Percentiles rank a stretch among this genome's conserved stretches.
phyloP scores from a whole-genome alignment of 2,329 filamentous ascomycete species.

The Exophiala phaeomuriformis region DNA sequence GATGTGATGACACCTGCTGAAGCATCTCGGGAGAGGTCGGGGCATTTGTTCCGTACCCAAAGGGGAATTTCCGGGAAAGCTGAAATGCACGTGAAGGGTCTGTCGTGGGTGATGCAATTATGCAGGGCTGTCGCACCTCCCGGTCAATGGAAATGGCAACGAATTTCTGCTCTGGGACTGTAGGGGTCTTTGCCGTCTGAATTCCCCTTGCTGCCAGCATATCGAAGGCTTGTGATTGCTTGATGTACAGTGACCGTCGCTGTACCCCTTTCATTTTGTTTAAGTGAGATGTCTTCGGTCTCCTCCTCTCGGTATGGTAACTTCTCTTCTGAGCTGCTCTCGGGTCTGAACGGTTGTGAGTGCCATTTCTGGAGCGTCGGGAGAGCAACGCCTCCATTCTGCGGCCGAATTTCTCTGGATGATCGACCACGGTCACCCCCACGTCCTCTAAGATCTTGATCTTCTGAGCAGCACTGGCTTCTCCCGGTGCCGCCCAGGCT shows the following conservation, averaged over 20 bases:
- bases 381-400: constrained; percentile 57
- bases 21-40: constrained; percentile 41
- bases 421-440: constrained; percentile 63
- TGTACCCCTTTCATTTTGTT: constrained; percentile 29
- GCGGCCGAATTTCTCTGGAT: constrained; percentile 66
- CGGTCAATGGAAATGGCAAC: constrained; percentile 62
- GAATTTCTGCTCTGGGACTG: constrained; percentile 40
- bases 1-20: constrained; percentile 37
- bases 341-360: constrained; percentile 34
- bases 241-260: constrained; percentile 50
- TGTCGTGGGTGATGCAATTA: constrained; percentile 52
- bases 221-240: constrained; percentile 47
- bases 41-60: constrained; percentile 50
- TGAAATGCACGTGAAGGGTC: constrained; percentile 38
- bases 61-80: constrained; percentile 51
- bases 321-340: constrained; percentile 41
- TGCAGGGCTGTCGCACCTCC: constrained; percentile 53
- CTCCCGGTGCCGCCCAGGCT: constrained; percentile 61
- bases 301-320: constrained; percentile 43
- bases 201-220: constrained; percentile 50
- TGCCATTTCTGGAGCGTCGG: constrained; percentile 31
- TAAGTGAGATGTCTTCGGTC: constrained; percentile 15
- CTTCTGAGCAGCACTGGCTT: constrained; percentile 59
- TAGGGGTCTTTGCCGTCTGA: constrained; percentile 35
- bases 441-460: constrained; percentile 58